Conservation (phyloP, 352 stramenopile species). For the Globisporangium orthogonon region DNA sequence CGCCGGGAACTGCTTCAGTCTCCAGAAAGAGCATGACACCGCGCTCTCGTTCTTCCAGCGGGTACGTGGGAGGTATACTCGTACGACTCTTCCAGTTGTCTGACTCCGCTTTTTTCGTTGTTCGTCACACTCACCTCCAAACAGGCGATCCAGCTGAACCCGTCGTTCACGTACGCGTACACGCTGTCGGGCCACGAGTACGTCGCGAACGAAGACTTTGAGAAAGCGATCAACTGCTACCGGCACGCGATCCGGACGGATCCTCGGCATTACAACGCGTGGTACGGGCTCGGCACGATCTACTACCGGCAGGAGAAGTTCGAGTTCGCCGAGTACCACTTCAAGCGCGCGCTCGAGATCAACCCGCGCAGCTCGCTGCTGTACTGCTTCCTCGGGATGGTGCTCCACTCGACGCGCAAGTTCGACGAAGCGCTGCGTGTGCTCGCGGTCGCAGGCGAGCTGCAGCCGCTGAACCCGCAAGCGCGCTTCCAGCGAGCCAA, state of each 20-base stretch:
- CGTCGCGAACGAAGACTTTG: conserved; percentile 97
- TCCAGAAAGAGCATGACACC: conserved; percentile 97
- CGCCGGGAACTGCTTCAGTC: conserved; percentile 96
- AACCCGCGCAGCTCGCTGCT: conserved; percentile 93
- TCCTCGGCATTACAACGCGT: conserved; percentile 91
- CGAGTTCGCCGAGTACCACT: conserved; percentile 96
- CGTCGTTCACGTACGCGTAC: conserved; percentile 96
- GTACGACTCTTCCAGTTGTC: not conserved
- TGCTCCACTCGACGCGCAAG: conserved; percentile 88
- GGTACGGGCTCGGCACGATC: conserved; percentile 91
- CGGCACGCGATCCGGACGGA: conserved; percentile 92
- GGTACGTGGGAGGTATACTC: conserved; percentile 19
- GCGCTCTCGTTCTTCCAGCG: conserved; percentile 95
- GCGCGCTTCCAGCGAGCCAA: conserved; percentile 92
- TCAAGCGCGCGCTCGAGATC: conserved; percentile 90
- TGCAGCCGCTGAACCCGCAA: conserved; percentile 93
- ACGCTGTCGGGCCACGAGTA: conserved; percentile 97
- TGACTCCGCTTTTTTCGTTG: not conserved
- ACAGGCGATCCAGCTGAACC: conserved; percentile 91
- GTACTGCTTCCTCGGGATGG: conserved; percentile 95
- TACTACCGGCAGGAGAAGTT: conserved; percentile 98
- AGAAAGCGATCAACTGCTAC: conserved; percentile 95
- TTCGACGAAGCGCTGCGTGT: conserved; percentile 89
- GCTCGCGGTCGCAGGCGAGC: conserved; percentile 77
- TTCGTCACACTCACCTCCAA: not conserved